Conservation (phyloP, 345 rosid genomes). For the Brassica cretica region DNA sequence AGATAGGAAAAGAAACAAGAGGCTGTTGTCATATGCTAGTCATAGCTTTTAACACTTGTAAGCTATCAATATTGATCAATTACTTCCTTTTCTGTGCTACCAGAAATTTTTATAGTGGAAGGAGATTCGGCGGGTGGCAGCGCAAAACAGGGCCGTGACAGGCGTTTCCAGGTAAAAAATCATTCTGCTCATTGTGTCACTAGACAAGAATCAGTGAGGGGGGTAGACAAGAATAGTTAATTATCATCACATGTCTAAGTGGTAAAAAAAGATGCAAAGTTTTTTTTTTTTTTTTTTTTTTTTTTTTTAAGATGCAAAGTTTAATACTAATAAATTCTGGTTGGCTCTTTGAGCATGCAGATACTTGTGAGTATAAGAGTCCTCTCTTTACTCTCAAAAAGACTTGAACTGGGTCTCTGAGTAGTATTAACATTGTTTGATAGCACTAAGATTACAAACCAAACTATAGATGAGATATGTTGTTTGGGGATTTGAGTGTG, state of each 20-base stretch:
- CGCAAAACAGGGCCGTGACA: constrained; percentile 98
- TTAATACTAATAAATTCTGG: neutral
- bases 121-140: constrained; percentile 99
- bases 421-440: neutral
- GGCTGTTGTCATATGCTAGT: neutral
- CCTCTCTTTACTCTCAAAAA: constrained; percentile 7
- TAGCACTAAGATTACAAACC: neutral
- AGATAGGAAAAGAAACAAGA: neutral
- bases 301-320: constrained; percentile 3
- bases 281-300: too few relatives aligned
- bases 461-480: neutral
- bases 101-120: constrained; percentile 97
- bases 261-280: neutral
- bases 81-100: neutral
- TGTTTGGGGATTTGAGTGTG: constrained; percentile 1
- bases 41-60: constrained; percentile 11
- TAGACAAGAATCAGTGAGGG: neutral
- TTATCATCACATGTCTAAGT: neutral
- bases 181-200: neutral
- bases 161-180: constrained; percentile 77
- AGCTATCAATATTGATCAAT: neutral
- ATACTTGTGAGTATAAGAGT: neutral
- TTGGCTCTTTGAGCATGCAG: neutral
- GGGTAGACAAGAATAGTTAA: neutral
- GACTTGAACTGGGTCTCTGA: neutral